These are phyloP conservation scores for Trichoderma guizhouense DNA, from an alignment of 2,329 filamentous ascomycete genomes.

Conservation along the genomic window DNA sequence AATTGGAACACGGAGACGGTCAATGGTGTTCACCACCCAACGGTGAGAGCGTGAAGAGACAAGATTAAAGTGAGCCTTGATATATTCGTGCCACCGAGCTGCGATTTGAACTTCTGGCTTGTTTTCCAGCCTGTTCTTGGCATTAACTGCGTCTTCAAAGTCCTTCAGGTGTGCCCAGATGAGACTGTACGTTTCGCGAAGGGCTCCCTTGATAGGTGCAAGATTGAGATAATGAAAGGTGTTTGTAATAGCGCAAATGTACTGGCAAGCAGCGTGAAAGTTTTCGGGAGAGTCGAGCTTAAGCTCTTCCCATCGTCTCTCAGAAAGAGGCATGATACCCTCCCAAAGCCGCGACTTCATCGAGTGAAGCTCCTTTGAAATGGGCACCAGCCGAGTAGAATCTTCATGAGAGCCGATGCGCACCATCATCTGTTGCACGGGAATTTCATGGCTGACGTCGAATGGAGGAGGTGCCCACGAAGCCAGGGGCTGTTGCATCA, in stretches of 20 bases:
- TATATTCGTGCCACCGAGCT: slow-evolving; percentile 27
- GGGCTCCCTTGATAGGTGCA: slow-evolving; percentile 16
- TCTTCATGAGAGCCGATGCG: slow-evolving; percentile 27
- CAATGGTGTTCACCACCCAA: slow-evolving; percentile 27
- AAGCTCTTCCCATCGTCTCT: slow-evolving; percentile 27
- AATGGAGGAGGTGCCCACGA: slow-evolving; percentile 27
- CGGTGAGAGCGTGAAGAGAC: slow-evolving; percentile 24
- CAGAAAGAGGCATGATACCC: slow-evolving; percentile 28
- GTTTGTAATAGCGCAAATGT: slow-evolving; percentile 23
- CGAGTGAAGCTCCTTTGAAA: slow-evolving; percentile 28
- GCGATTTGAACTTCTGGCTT: slow-evolving; percentile 21
- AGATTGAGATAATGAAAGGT: slow-evolving; percentile 30
- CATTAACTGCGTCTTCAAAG: slow-evolving; percentile 28
- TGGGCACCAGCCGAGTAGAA: slow-evolving; percentile 14
- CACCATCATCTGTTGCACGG: slow-evolving; percentile 8
- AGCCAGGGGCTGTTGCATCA: slow-evolving; percentile 20
- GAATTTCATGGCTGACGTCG: slow-evolving; percentile 13
- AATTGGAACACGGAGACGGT: slow-evolving; percentile 23
- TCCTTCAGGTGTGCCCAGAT: slow-evolving; percentile 26
- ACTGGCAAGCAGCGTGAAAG: slow-evolving; percentile 27
- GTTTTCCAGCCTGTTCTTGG: slow-evolving; percentile 11
- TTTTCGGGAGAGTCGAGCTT: slow-evolving; percentile 23
- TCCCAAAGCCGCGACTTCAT: slow-evolving; percentile 33
- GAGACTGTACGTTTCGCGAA: slow-evolving; percentile 29
- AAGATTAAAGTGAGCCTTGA: slow-evolving; percentile 23